phyloP scores from a whole-genome alignment of 2,329 filamentous ascomycete species.

The Phyllosticta citribraziliensis region DNA sequence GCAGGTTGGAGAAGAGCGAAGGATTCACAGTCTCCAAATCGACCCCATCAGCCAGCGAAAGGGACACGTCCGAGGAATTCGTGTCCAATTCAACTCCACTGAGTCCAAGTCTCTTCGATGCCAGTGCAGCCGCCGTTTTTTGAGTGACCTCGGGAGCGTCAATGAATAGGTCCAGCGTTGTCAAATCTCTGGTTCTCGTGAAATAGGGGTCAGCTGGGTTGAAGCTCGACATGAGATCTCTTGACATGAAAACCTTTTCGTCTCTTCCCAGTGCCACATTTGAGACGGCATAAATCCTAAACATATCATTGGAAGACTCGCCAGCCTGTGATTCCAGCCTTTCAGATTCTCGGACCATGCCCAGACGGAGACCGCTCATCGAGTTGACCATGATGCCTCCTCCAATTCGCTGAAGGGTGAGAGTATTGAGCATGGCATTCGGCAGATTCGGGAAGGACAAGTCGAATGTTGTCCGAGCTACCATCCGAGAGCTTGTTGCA shows the following conservation, averaged over 20 bases:
- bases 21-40: conserved; percentile 18
- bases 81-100: not conserved
- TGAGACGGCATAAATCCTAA: conserved; percentile 71
- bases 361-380: conserved; percentile 51
- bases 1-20: conserved; percentile 24
- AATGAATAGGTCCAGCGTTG: conserved; percentile 64
- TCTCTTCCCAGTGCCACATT: conserved; percentile 75
- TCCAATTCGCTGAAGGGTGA: conserved; percentile 45
- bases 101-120: not conserved
- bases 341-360: conserved; percentile 55
- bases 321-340: conserved; percentile 11
- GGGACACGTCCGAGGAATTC: not conserved
- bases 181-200: conserved; percentile 61
- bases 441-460: conserved; percentile 53
- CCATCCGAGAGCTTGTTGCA: conserved; percentile 66
- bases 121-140: not conserved
- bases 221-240: conserved; percentile 56
- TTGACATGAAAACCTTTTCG: conserved; percentile 72
- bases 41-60: conserved; percentile 17
- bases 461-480: conserved; percentile 61
- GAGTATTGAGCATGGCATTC: conserved; percentile 36
- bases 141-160: conserved; percentile 34
- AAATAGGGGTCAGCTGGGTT: conserved; percentile 78
- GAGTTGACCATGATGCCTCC: conserved; percentile 53
- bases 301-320: conserved; percentile 32